Base-by-base conservation (phyloP, 2,329 filamentous ascomycete species). In the Davidsoniella virescens region DNA sequence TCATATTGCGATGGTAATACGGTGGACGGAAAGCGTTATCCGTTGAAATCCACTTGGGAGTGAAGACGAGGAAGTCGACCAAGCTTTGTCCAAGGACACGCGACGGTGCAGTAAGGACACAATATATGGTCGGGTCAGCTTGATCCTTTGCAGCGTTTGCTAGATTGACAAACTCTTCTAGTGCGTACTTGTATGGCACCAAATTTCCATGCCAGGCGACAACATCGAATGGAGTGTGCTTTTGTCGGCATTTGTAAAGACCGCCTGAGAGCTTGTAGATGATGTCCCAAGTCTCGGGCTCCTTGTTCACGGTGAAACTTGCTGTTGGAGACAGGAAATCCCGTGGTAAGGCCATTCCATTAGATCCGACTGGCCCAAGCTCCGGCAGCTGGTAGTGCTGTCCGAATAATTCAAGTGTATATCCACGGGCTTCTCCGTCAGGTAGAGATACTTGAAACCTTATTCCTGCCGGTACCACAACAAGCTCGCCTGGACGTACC, bases 161-260 rank as follows among this genome's bases (percentile, higher is more conserved):
- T 61, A 75, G 62, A 63, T 72, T 71, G 69, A 81, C 59, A 67
- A 80, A 64, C 52, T 72, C 73, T 6, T 70, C 72, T 3, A 76
- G 59, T 47, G 72, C 72, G 57, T 76, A 76, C 59, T 75, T 75
- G 62, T 69, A 75, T 0, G 72, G 72, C 49, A 76, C 76, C 57
- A 82, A 81, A 47, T 75, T 78, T n/a, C 80, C 80, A 56, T 83
- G 79, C 80, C 80, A 84, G 2, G 78, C 80, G 0, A 83, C 76
- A 1, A 84, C 80, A 56, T 84, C 80, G 57, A 83, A 85, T 0
- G 81, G 80, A 2, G 72, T 78, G 59, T 84, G 80, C 18, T 67
- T 67, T 59, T 84, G 80, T 18, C 68, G 70, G 50, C 72, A 76
- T 18, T 64, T 66, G 57, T 80, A 82, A 37, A 82, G 71, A 40